Percentiles rank a stretch among this genome's conserved stretches.
Evolutionary conservation across 1,139 yeast genomes (phyloP).

Genomic region (Debaryomyces singareniensis): DNA sequence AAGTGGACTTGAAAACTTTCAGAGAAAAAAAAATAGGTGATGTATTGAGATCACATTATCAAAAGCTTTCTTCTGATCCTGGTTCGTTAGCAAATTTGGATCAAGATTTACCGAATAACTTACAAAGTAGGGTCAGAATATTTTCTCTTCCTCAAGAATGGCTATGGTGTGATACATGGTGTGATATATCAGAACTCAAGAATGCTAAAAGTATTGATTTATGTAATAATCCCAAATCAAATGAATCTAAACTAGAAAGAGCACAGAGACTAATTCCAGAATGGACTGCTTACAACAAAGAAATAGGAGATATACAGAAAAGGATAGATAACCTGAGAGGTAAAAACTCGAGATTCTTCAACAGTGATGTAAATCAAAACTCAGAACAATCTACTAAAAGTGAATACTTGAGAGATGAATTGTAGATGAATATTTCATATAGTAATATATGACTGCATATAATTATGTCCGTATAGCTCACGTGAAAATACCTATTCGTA

Average conservation of each 20-base stretch:
- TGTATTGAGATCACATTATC: conserved; percentile 77
- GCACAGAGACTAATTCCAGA: conserved; percentile 75
- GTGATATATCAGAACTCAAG: conserved; percentile 54
- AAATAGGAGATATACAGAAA: conserved; percentile 29
- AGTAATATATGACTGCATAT: no score
- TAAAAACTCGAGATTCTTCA: no score
- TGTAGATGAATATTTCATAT: no score
- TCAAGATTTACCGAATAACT: conserved; percentile 85
- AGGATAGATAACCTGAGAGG: no score
- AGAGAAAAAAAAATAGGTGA: conserved; percentile 72
- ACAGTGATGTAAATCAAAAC: no score
- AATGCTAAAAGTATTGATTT: conserved; percentile 75
- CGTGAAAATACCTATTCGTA: no score
- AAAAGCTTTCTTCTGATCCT: conserved; percentile 72
- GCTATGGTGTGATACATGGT: conserved; percentile 96
- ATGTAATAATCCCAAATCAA: conserved; percentile 77
- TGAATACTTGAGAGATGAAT: no score
- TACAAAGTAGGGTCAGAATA: conserved; percentile 64
- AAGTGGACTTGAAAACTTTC: conserved; percentile 67
- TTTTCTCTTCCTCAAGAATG: conserved; percentile 74
- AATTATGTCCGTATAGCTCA: no score
- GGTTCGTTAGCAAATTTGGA: conserved; percentile 76
- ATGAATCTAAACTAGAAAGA: conserved; percentile 67
- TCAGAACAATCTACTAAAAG: no score
- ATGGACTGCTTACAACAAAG: conserved; percentile 62